These are phyloP conservation scores for Aquilaria agallochum DNA, from an alignment of 441 rosid species.

Conservation along the genomic window DNA sequence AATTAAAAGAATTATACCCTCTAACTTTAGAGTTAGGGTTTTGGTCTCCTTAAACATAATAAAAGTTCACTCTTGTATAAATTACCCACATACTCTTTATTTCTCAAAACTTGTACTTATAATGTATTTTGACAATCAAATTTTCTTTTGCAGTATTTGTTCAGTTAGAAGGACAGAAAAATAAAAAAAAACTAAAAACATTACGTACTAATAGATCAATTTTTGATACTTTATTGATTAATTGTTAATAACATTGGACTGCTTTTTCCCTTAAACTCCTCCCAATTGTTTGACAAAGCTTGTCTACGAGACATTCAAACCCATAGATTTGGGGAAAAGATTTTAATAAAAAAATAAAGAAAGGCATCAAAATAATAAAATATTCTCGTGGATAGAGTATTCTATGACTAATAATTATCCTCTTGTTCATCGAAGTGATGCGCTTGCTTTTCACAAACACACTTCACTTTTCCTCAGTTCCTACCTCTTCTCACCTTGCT, in stretches of 20 bases:
- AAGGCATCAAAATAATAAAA: not conserved
- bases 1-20: too few species aligned
- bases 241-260: conserved; percentile 5
- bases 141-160: too few species aligned
- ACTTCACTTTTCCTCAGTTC: conserved; percentile 19
- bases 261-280: conserved; percentile 1
- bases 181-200: too few species aligned
- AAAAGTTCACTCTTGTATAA: too few species aligned
- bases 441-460: not conserved
- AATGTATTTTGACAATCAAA: too few species aligned
- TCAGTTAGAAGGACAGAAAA: too few species aligned
- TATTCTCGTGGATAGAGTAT: conserved; percentile 5
- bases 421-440: conserved; percentile 9
- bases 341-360: not conserved
- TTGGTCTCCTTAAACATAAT: too few species aligned
- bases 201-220: too few species aligned
- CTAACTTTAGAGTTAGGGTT: too few species aligned
- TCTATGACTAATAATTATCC: conserved; percentile 4
- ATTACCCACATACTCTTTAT: too few species aligned
- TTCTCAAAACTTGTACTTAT: too few species aligned
- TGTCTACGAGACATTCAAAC: conserved; percentile 18
- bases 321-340: conserved; percentile 12
- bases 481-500: not conserved
- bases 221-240: not conserved
- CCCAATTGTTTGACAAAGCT: conserved; percentile 16